These are phyloP conservation scores for Suillus americanus DNA, from an alignment of 768 basidiomycete species.

Conservation along the genomic window DNA sequence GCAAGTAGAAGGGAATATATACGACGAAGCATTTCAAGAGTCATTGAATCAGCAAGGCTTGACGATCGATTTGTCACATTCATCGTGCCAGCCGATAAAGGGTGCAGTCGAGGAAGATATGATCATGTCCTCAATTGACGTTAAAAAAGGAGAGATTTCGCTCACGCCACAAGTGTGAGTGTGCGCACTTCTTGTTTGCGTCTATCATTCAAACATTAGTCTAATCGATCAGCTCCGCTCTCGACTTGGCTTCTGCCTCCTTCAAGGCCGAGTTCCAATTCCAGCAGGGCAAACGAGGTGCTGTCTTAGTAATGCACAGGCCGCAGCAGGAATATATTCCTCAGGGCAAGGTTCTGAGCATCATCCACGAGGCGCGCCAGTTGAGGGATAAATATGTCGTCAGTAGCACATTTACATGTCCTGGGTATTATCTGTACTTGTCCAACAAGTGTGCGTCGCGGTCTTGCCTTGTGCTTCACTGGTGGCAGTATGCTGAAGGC, in stretches of 20 bases:
- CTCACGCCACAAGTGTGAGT: constrained; percentile 23
- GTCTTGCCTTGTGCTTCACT: neutral
- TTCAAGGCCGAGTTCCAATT: constrained; percentile 37
- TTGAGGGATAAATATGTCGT: constrained; percentile 34
- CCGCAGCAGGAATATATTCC: constrained; percentile 27
- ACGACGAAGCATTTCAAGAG: constrained; percentile 19
- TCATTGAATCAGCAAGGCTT: constrained; percentile 18
- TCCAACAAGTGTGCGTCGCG: constrained; percentile 19
- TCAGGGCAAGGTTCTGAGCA: constrained; percentile 19
- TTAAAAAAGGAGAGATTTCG: constrained; percentile 9
- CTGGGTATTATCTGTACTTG: constrained; percentile 35
- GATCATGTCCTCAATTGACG: constrained; percentile 26
- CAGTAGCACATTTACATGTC: constrained; percentile 29
- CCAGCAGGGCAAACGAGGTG: constrained; percentile 28
- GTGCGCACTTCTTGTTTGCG: neutral
- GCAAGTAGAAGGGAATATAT: constrained; percentile 32
- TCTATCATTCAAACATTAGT: neutral
- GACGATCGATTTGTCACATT: constrained; percentile 1
- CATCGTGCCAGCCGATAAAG: constrained; percentile 13
- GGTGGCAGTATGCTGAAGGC: constrained; percentile 5
- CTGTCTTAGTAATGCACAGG: constrained; percentile 33
- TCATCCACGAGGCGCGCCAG: constrained; percentile 21
- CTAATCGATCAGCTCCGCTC: constrained; percentile 12
- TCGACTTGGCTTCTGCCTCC: constrained; percentile 28
- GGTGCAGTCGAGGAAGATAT: constrained; percentile 20